These are phyloP conservation scores for Lepiota brunneoincarnata DNA, from an alignment of 768 basidiomycete species.

Conservation along the genomic window DNA sequence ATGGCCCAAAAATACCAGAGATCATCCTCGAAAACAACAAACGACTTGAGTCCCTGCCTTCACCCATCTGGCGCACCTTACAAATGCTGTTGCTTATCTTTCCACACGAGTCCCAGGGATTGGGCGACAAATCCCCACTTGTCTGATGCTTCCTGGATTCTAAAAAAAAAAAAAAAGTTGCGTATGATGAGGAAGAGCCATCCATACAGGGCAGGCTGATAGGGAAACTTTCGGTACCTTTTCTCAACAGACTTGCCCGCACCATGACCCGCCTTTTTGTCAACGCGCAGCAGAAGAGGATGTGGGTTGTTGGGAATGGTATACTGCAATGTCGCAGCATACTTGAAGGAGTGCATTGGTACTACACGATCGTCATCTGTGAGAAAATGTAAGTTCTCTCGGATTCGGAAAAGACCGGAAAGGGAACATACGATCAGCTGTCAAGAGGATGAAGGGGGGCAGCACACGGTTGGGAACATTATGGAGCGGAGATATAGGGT, in stretches of 20 bases:
- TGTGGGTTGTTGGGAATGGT: constrained; percentile 59
- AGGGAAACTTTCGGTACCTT: constrained; percentile 35
- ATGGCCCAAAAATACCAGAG: no score
- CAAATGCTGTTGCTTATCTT: constrained; percentile 12
- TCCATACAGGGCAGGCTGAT: neutral
- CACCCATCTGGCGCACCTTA: neutral
- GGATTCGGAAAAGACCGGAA: neutral
- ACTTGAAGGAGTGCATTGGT: constrained; percentile 83
- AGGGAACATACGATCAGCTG: constrained; percentile 69
- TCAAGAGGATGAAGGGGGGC: constrained; percentile 73
- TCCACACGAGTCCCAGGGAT: constrained; percentile 51
- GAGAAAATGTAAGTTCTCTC: neutral
- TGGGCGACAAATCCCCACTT: constrained; percentile 77
- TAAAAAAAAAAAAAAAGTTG: constrained; percentile 27
- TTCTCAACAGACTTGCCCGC: constrained; percentile 76
- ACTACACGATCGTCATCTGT: constrained; percentile 86
- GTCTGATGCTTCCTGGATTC: constrained; percentile 74
- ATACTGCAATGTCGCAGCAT: constrained; percentile 76
- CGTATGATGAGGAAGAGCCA: neutral
- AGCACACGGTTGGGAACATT: constrained; percentile 62
- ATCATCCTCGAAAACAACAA: no score
- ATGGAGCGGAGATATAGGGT: constrained; percentile 77
- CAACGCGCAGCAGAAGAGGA: constrained; percentile 74
- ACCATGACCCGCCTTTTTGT: constrained; percentile 80
- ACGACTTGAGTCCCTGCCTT: neutral